Evolutionary conservation across 2,329 filamentous ascomycete genomes (phyloP).

Genomic region (Trematosphaeria pertusa): DNA sequence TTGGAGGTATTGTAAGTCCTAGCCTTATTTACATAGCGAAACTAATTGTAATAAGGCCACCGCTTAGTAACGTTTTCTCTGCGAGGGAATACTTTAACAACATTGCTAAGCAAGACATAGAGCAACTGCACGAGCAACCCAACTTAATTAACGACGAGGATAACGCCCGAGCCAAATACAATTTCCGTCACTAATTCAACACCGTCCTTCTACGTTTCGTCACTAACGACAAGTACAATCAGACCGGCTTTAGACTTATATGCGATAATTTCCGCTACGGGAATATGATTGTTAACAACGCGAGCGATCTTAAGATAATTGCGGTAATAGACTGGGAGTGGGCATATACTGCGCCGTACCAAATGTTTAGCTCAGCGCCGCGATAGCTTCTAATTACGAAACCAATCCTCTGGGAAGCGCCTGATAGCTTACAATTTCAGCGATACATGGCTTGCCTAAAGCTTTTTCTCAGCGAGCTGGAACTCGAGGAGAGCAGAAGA

Average conservation of each 20-base stretch:
- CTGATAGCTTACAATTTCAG: neutral
- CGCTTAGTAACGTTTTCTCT: slow-evolving; percentile 1
- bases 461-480: neutral
- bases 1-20: slow-evolving; percentile 9
- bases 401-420: neutral
- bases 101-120: slow-evolving; percentile 20
- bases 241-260: slow-evolving; percentile 14
- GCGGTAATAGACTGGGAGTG: slow-evolving; percentile 32
- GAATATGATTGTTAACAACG: slow-evolving; percentile 28
- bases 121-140: slow-evolving; percentile 23
- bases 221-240: slow-evolving; percentile 3
- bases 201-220: slow-evolving; percentile 13
- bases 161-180: slow-evolving; percentile 25
- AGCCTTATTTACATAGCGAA: neutral
- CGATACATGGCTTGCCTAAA: neutral
- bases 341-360: slow-evolving; percentile 24
- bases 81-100: slow-evolving; percentile 21
- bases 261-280: slow-evolving; percentile 27
- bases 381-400: slow-evolving; percentile 7
- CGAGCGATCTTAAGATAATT: slow-evolving; percentile 24
- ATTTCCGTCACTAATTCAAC: slow-evolving; percentile 16
- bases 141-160: slow-evolving; percentile 26
- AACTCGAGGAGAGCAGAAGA: neutral
- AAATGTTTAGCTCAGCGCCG: slow-evolving; percentile 26
- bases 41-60: neutral